Percentiles rank a stretch among this genome's conserved stretches.
Evolutionary conservation across 116 monocot genomes (phyloP).

Genomic region (Cymodocea nodosa): DNA sequence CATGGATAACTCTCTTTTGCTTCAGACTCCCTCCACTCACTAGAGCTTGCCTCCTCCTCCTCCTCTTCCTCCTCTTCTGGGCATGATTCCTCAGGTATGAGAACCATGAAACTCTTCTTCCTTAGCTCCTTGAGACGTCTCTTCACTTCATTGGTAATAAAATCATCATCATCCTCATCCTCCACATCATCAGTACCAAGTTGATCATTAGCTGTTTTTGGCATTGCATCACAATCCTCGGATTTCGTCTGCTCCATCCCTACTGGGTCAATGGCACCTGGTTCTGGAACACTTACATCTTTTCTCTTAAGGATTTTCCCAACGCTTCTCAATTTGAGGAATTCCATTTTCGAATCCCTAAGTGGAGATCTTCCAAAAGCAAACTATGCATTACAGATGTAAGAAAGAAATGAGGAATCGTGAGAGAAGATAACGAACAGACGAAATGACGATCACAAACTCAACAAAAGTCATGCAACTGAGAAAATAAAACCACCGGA

Average conservation of each 20-base stretch:
- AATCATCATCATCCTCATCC: conserved; percentile 80
- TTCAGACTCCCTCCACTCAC: conserved; percentile 61
- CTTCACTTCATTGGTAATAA: conserved; percentile 89
- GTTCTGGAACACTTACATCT: neutral
- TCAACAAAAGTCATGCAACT: too few species aligned
- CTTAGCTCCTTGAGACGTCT: conserved; percentile 83
- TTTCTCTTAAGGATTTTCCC: neutral
- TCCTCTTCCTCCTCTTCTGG: conserved; percentile 51
- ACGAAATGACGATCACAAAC: too few species aligned
- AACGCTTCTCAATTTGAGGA: conserved; percentile 6
- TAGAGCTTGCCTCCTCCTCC: conserved; percentile 50
- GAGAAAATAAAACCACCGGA: too few species aligned
- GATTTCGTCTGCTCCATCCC: neutral
- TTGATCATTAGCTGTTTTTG: neutral
- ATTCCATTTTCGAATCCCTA: neutral
- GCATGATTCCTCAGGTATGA: conserved; percentile 69
- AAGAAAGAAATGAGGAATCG: too few species aligned
- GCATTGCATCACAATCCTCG: neutral
- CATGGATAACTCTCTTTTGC: conserved; percentile 30
- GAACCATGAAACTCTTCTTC: conserved; percentile 93
- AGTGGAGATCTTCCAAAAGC: neutral
- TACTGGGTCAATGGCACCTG: neutral
- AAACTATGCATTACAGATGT: too few species aligned
- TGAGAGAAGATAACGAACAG: too few species aligned
- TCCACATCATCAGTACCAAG: conserved; percentile 10